Percentiles rank a stretch among this genome's conserved stretches.
phyloP scores from a whole-genome alignment of 345 rosid genomes.

The Turnera subulata region DNA sequence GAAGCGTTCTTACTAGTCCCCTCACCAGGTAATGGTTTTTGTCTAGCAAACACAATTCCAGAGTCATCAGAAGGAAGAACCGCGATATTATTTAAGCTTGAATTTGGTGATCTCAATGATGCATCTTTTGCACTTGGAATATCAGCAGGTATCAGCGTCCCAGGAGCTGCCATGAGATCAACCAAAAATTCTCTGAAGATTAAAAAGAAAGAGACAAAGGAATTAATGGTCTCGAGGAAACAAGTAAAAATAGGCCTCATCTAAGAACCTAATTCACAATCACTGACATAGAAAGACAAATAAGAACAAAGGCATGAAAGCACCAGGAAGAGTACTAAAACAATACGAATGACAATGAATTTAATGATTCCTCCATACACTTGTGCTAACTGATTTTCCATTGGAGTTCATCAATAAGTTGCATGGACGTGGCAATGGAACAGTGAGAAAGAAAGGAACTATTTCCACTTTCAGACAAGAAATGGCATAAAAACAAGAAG shows the following conservation, averaged over 20 bases:
- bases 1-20: constrained; percentile 56
- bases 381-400: no score
- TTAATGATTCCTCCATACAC: no score
- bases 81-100: constrained; percentile 43
- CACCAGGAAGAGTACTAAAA: not conserved
- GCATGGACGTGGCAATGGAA: no score
- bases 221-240: constrained; percentile 17
- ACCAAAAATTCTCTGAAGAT: constrained; percentile 91
- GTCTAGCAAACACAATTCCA: constrained; percentile 32
- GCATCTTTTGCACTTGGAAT: constrained; percentile 54
- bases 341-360: no score
- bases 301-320: not conserved
- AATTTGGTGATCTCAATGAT: constrained; percentile 42
- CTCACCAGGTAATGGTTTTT: constrained; percentile 56
- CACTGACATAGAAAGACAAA: not conserved
- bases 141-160: constrained; percentile 98
- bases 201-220: no score
- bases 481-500: no score
- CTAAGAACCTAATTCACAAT: not conserved
- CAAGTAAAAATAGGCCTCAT: constrained; percentile 9
- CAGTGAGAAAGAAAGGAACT: no score
- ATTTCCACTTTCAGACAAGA: no score
- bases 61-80: constrained; percentile 40
- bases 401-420: no score
- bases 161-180: constrained; percentile 99